A percentile compares a stretch with the other conserved stretches of the same genome.
These are phyloP conservation scores for Rhizomucor pusillus DNA, from an alignment of 371 early-diverging fungal genomes.

Conservation along the genomic window DNA sequence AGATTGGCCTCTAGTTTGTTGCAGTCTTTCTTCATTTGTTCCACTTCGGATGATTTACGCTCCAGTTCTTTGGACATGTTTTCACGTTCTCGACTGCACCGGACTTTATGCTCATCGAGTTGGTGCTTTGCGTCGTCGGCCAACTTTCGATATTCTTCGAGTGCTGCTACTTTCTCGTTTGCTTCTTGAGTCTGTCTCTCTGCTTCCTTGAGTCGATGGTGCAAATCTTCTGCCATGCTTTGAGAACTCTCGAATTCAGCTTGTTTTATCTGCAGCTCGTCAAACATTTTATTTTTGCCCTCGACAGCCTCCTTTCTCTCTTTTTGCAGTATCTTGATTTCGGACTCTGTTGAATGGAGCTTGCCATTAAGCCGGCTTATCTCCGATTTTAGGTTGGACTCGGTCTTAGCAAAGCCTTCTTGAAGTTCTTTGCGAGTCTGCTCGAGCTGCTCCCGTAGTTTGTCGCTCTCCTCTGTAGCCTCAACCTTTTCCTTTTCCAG, in stretches of 20 bases:
- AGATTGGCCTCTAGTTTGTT: constrained; percentile 1
- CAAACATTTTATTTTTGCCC: constrained; percentile 59
- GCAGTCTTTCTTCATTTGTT: neutral
- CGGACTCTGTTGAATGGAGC: constrained; percentile 31
- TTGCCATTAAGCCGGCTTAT: constrained; percentile 24
- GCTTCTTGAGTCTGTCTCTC: constrained; percentile 52
- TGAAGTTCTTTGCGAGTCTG: constrained; percentile 12
- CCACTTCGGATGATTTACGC: constrained; percentile 10
- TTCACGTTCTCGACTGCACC: constrained; percentile 26
- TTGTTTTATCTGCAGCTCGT: constrained; percentile 60
- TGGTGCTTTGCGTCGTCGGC: constrained; percentile 23
- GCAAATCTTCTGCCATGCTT: constrained; percentile 55
- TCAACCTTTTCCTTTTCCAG: constrained; percentile 62
- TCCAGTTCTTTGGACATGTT: constrained; percentile 18
- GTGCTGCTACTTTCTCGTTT: constrained; percentile 45
- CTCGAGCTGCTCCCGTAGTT: constrained; percentile 19
- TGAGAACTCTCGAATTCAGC: constrained; percentile 74
- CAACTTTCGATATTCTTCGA: constrained; percentile 43
- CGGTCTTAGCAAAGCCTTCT: constrained; percentile 12
- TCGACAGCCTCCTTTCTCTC: constrained; percentile 48
- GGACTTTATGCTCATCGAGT: constrained; percentile 30
- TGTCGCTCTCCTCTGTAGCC: constrained; percentile 46
- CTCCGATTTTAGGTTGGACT: constrained; percentile 25
- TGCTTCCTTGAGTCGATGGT: constrained; percentile 50
- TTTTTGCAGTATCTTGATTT: constrained; percentile 34